Conservation (phyloP, 2,329 filamentous ascomycete genomes). For the Xenoacremonium recifei region DNA sequence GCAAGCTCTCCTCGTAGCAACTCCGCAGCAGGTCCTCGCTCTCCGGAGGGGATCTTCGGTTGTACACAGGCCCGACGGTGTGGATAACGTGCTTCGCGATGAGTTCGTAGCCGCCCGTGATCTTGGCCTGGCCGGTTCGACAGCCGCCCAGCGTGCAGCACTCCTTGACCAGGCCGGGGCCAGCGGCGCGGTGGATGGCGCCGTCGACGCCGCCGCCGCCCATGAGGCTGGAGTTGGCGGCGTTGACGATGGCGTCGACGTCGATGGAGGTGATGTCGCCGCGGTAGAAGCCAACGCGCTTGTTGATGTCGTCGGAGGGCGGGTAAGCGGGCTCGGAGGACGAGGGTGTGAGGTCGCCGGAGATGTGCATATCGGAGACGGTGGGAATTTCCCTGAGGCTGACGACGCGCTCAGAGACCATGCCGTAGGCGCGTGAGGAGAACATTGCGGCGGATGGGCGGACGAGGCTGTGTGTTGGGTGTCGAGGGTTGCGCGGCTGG, state of each 20-base stretch:
- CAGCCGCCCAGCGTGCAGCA: constrained; percentile 74
- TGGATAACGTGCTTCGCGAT: constrained; percentile 83
- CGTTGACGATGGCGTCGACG: constrained; percentile 87
- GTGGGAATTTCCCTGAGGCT: constrained; percentile 58
- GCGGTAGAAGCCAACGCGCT: constrained; percentile 66
- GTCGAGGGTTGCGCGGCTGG: no score
- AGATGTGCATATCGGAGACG: constrained; percentile 61
- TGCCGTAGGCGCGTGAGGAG: constrained; percentile 19
- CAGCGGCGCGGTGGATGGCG: constrained; percentile 83
- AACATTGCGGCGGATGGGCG: no score
- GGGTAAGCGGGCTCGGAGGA: constrained; percentile 17
- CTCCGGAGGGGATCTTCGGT: constrained; percentile 31
- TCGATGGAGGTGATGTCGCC: constrained; percentile 79
- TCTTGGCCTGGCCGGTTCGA: constrained; percentile 74
- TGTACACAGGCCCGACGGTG: constrained; percentile 82
- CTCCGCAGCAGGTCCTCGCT: constrained; percentile 49
- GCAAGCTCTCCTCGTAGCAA: constrained; percentile 71
- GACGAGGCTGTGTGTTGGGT: no score
- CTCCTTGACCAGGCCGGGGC: constrained; percentile 64
- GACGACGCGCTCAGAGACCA: constrained; percentile 32
- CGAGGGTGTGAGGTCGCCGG: constrained; percentile 18
- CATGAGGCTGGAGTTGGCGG: constrained; percentile 74
- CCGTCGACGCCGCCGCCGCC: constrained; percentile 91
- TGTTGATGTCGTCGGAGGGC: constrained; percentile 60
- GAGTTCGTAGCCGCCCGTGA: constrained; percentile 74